Percentiles rank a stretch among this genome's conserved stretches.
Conservation (phyloP, 75 land plant species). For the Isoetes taiwanensis region DNA sequence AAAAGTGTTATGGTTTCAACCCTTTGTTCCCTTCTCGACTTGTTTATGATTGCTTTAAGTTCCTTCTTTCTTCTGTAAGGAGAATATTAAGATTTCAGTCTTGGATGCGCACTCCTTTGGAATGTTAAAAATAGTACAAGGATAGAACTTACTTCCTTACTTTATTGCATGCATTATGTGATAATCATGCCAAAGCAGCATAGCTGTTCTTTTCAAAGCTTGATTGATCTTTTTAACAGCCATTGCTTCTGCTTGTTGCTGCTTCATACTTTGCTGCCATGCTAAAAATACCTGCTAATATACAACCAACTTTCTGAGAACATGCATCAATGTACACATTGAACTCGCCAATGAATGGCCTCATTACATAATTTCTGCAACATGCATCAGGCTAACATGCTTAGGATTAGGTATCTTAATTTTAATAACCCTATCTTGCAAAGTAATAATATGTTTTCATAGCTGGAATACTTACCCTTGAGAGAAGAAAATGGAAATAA, state of each 20-base stretch:
- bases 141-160: constrained; percentile 10
- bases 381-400: neutral
- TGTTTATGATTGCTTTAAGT: constrained; percentile 14
- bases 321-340: neutral
- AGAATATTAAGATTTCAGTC: neutral
- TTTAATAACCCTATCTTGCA: too few species aligned
- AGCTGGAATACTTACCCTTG: neutral
- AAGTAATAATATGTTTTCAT: too few species aligned
- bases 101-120: neutral
- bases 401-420: too few species aligned
- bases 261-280: neutral
- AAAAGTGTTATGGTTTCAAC: constrained; percentile 2
- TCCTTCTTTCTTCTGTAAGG: constrained; percentile 20
- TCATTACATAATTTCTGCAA: neutral
- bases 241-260: constrained; percentile 3
- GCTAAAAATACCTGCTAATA: neutral
- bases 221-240: neutral
- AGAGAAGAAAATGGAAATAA: neutral
- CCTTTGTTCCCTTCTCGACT: constrained; percentile 15
- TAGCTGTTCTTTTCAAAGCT: neutral
- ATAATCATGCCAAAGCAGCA: constrained; percentile 12
- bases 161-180: constrained; percentile 23
- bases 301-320: neutral
- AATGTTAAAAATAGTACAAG: neutral
- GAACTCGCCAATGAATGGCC: neutral